phyloP scores from a whole-genome alignment of 768 basidiomycete genomes.

The Lentinula guzmanii region DNA sequence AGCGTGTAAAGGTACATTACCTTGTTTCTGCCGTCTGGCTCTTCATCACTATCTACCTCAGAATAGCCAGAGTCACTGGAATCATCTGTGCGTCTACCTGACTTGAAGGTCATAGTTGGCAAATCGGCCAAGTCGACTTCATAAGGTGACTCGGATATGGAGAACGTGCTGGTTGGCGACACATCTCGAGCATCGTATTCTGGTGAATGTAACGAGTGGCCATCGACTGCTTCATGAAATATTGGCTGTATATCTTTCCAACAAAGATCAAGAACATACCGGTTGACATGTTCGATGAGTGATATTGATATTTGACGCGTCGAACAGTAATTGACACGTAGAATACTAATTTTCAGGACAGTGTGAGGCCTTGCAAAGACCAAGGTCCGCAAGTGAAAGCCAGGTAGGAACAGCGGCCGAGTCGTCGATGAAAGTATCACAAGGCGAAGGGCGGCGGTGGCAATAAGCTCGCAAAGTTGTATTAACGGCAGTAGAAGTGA shows the following conservation, averaged over 20 bases:
- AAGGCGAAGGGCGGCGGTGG: neutral
- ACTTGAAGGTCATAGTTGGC: slow-evolving; percentile 3
- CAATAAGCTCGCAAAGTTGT: neutral
- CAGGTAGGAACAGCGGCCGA: neutral
- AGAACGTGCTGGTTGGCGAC: neutral
- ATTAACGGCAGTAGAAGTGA: neutral
- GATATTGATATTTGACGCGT: neutral
- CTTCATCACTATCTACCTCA: neutral
- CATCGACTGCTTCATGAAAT: neutral
- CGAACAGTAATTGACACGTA: neutral
- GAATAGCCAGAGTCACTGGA: neutral
- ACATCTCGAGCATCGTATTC: neutral
- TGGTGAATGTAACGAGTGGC: neutral
- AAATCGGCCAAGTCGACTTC: neutral
- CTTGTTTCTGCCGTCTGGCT: slow-evolving; percentile 2
- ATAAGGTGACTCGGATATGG: neutral
- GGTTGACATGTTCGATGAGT: neutral
- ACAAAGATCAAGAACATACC: neutral
- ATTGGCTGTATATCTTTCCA: neutral
- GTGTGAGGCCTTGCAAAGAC: neutral
- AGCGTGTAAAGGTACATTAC: neutral
- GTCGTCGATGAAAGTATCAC: neutral
- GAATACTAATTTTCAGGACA: neutral
- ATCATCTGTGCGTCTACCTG: neutral
- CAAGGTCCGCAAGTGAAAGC: neutral